Evolutionary conservation across 176 grass and related monocot species (phyloP), one percentile per base, ranked within the genome.

Genomic region (Ensete glaucum): DNA sequence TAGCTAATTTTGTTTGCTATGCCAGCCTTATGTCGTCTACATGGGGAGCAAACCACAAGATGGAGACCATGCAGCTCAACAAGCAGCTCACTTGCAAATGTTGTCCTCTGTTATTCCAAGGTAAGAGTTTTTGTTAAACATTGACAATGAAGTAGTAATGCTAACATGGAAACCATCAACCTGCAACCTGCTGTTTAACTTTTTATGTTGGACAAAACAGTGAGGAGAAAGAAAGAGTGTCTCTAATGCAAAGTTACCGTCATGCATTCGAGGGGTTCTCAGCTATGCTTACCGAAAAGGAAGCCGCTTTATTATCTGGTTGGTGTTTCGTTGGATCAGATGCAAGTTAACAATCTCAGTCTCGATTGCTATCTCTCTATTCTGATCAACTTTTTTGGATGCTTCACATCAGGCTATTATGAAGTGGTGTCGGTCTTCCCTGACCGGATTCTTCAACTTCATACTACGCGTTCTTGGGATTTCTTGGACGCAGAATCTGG

Each of bases 401-500:
- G 53, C 43, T 23, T 56, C 26, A 76, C 82, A 52, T 50, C 79
- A 93, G 90, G 24, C 1, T 84, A 89, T 73, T 86, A 93, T 79
- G 64, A 67, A 52, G 90, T 93, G 51, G 79, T 98, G 79, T 98
- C 94, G n/a, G 90, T 98, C 64, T 93, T 98, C 74, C 82, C 50
- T 14, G 90, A 98, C 67, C 88, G 84, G 52, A 56, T 82, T 67
- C 94, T 98, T 56, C 80, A 98, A 72, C 94, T 98, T 53, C 94
- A 98, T 79, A 98, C 94, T 16, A 98, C 94, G 16, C 85, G 94
- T 1, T 98, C 94, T n/a, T 98, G 94, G 94, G 90, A 93, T 80
- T 98, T 98, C 74, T 80, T 98, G 22, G 85, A 90, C 17, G 67
- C 43, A 25, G 85, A 98, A 76, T 98, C 90, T 19, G 90, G 94